Base-by-base conservation (phyloP, 805 yeast genomes). In the Saturnispora kantuleensis region DNA sequence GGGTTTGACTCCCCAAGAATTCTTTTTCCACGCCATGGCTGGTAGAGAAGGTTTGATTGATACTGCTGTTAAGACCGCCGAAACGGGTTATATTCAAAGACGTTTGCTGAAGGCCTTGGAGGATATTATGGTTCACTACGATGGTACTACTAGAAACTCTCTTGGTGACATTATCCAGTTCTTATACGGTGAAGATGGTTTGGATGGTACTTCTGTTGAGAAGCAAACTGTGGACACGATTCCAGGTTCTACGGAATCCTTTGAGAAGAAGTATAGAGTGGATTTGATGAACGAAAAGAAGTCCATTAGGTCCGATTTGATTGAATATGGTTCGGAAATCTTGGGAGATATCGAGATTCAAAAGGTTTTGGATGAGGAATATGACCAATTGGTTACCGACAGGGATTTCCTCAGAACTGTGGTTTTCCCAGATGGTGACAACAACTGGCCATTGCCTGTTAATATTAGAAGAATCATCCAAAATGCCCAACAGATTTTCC, bases 41-140 rank as follows among this genome's bases (percentile, higher is more conserved):
- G 99, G 99, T 72, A 87, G 99, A 76, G 99, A 93, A 71, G 99
- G 99, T 74, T 74, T 93, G 62, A 94, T 93, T 63, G 99, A 93
- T 75, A 93, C 99, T 45, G 99, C 99, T 12, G 99, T 93, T 40
- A 93, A 93, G 66, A 93, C 99, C 35, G 97, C 99, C 2, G 97
- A 90, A 69, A 89, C 97, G 49, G 99, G 99, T 61, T 93, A 93
- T 68, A 74, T 93, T 64, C 99, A 93, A 70, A 81, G 99, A 69
- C 93, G 99, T 77, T 75, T 93, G 67, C 90, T 96, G 50, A 93
- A 93, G 66, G 98, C 93, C 66, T 73, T 93, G 51, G 99, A 93
- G 66, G 98, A 98, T 71, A 94, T 93, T 30, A 95, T 85, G 58
- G 82, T 87, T 37, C 77, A 90, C 62, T 93, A 93, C 58, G 99